These are phyloP conservation scores for Vigna angularis DNA, from an alignment of 306 rosid species.

Conservation along the genomic window DNA sequence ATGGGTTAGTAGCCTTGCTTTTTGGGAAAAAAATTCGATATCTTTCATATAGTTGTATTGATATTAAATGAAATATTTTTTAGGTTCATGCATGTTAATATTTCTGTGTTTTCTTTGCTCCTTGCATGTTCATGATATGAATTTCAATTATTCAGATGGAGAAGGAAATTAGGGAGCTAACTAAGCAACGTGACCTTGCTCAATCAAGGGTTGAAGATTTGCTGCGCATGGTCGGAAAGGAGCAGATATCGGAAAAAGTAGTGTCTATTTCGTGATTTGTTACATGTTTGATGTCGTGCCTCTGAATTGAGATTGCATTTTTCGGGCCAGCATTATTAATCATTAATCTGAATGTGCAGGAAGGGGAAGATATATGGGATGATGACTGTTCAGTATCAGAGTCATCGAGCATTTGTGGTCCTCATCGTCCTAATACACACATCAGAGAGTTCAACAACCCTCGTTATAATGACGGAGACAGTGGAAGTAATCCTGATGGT, in stretches of 20 bases:
- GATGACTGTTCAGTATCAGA: conserved; percentile 84
- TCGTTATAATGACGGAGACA: conserved; percentile 60
- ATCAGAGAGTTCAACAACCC: conserved; percentile 68
- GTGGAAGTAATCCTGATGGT: conserved; percentile 60
- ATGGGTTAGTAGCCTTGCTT: conserved; percentile 3
- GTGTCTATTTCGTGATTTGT: conserved; percentile 13
- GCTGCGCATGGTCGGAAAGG: conserved; percentile 69
- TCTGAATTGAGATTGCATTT: conserved; percentile 38
- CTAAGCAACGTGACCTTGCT: conserved; percentile 91
- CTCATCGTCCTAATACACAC: conserved; percentile 45
- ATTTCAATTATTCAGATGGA: conserved; percentile 75
- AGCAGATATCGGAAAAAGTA: conserved; percentile 72
- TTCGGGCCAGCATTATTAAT: conserved; percentile 51
- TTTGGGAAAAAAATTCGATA: conserved; percentile 5
- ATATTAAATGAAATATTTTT: conserved; percentile 12
- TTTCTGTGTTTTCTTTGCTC: conserved; percentile 16
- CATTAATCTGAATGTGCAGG: conserved; percentile 56
- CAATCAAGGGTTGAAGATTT: conserved; percentile 91
- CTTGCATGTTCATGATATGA: conserved; percentile 24
- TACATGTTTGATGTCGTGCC: conserved; percentile 29
- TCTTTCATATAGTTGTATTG: background rate
- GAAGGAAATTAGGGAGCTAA: conserved; percentile 82
- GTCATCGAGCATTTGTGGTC: conserved; percentile 65
- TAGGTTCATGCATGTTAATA: conserved; percentile 26
- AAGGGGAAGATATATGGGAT: conserved; percentile 61